Evolutionary conservation across 345 rosid genomes (phyloP), one percentile per base, ranked within the genome.

Genomic region (Brassica nigra): DNA sequence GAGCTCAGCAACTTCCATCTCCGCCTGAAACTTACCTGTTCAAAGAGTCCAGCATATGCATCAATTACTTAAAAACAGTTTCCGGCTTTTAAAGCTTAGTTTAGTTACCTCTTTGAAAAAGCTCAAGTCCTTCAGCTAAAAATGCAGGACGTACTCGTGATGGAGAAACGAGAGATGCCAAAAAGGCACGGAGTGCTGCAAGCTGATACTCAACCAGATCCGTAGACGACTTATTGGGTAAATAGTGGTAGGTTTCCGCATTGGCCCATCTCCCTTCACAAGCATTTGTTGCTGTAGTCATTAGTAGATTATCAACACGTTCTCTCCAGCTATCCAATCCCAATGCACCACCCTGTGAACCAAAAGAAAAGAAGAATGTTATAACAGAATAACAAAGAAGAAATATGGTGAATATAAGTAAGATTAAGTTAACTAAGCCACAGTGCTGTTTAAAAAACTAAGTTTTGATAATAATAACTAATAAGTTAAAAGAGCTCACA

Each of bases 91-190:
- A n/a, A 52, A 62, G 6, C 18, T 62, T 34, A 44, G 28, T 31
- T 37, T 36, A 61, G 16, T 36, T 88, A 93, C 98, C 99, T 86
- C 74, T 87, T 23, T 78, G 87, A 70, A 91, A 95, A 80, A 93
- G 92, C 85, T 91, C 90, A 76, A 89, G 88, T 58, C 88, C 87
- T 76, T 72, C 83, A 73, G 93, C 87, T 70, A 95, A 83, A 85
- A 84, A 84, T 47, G 85, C 82, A 30, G 97, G 90, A 1, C 92
- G 92, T 52, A 66, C 55, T 70, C 76, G 81, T 78, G 89, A 78
- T 44, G 90, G 94, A 61, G 98, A 89, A 78, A 93, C 89, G 10
- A 93, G 88, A 75, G 97, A 91, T 57, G 90, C 89, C 82, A 85
- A 82, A 70, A 95, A 88, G 31, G 96, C 92, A 58, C 80, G 85